phyloP scores from a whole-genome alignment of 768 basidiomycete species.

The Collybiopsis luxurians region DNA sequence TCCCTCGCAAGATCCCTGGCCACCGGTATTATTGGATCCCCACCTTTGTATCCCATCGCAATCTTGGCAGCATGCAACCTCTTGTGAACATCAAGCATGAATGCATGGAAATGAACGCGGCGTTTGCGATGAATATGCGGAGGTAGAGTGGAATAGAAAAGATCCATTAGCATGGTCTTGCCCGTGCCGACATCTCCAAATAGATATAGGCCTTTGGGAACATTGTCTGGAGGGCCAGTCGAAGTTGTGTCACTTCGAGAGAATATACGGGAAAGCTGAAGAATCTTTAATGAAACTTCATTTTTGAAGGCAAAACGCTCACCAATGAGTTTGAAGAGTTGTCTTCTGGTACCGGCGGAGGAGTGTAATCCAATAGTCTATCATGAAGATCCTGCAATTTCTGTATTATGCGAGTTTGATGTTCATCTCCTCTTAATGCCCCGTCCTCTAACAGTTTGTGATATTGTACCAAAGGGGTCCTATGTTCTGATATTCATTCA shows the following conservation, averaged over 20 bases:
- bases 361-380: conserved; percentile 64
- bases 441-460: conserved; percentile 41
- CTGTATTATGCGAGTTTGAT: conserved; percentile 83
- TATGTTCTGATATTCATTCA: conserved; percentile 19
- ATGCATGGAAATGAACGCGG: conserved; percentile 96
- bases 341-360: conserved; percentile 55
- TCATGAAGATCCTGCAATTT: conserved; percentile 81
- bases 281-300: too few relatives aligned
- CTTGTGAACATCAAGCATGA: conserved; percentile 99
- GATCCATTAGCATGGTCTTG: conserved; percentile 99
- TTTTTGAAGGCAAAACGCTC: conserved; percentile 17
- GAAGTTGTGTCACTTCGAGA: conserved; percentile 34
- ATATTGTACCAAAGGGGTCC: conserved; percentile 45
- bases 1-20: conserved; percentile 84
- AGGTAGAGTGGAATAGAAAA: conserved; percentile 87
- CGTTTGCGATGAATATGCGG: conserved; percentile 65
- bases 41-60: conserved; percentile 61
- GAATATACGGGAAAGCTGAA: conserved; percentile 48
- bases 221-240: conserved; percentile 42
- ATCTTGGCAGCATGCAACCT: conserved; percentile 81
- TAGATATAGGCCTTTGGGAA: conserved; percentile 89
- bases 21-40: conserved; percentile 85
- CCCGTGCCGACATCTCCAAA: conserved; percentile 97
- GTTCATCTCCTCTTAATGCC: conserved; percentile 68
- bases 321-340: conserved; percentile 38